These are phyloP conservation scores for Pichia insulana DNA, from an alignment of 805 yeast species.

Conservation along the genomic window DNA sequence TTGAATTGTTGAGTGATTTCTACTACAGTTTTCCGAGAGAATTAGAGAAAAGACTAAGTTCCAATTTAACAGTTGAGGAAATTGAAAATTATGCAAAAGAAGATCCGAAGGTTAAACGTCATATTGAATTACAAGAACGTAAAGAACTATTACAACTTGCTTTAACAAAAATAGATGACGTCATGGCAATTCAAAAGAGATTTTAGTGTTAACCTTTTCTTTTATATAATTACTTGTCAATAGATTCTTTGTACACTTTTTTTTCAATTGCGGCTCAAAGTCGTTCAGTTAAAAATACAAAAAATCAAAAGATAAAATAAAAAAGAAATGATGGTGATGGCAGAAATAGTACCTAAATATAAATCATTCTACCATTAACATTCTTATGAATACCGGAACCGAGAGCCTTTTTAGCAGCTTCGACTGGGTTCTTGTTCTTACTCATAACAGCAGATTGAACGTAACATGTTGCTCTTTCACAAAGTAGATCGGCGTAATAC, in stretches of 20 bases:
- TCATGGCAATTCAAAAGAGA: conserved; percentile 54
- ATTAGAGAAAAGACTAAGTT: conserved; percentile 65
- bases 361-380: conserved; percentile 16
- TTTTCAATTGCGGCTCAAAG: not conserved
- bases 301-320: not conserved
- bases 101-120: conserved; percentile 83
- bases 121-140: conserved; percentile 87
- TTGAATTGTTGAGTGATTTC: conserved; percentile 87
- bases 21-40: conserved; percentile 95
- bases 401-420: conserved; percentile 13
- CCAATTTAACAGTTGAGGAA: conserved; percentile 60
- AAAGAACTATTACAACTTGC: conserved; percentile 85
- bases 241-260: not conserved
- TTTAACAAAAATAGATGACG: conserved; percentile 72
- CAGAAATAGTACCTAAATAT: conserved; percentile 10
- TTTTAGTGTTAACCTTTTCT: conserved; percentile 1
- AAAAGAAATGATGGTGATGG: not conserved
- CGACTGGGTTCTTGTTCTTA: conserved; percentile 11
- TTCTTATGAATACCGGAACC: conserved; percentile 17
- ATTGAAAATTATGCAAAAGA: conserved; percentile 88
- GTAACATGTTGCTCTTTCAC: conserved; percentile 25
- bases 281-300: not conserved
- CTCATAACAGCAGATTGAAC: conserved; percentile 9
- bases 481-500: conserved; percentile 24
- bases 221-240: not conserved